Evolutionary conservation across 2,329 filamentous ascomycete genomes (phyloP).

Genomic region (Diplodia seriata): DNA sequence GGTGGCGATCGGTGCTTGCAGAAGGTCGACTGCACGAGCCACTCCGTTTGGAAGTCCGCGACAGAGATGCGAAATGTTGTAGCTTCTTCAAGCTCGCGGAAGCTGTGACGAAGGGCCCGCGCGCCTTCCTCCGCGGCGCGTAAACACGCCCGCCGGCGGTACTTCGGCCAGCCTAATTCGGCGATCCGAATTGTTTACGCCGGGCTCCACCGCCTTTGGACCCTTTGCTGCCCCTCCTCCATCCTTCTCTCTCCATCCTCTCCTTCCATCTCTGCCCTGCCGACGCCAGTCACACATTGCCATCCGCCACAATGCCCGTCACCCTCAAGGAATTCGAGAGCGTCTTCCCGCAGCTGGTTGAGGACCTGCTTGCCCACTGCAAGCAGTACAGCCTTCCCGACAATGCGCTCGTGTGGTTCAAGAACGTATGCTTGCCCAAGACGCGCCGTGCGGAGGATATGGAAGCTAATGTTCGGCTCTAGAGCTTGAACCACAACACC

Average conservation of each 20-base stretch:
- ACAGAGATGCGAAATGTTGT: background rate
- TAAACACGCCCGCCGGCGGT: constrained; percentile 24
- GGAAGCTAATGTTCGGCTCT: constrained; percentile 26
- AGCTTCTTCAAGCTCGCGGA: constrained; percentile 6
- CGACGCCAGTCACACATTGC: background rate
- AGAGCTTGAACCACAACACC: constrained; percentile 86
- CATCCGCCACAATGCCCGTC: constrained; percentile 64
- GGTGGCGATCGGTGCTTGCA: background rate
- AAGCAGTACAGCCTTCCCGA: constrained; percentile 82
- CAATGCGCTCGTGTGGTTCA: constrained; percentile 84
- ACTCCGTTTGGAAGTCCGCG: background rate
- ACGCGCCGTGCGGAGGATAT: constrained; percentile 33
- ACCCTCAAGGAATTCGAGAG: constrained; percentile 87
- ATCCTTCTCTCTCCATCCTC: background rate
- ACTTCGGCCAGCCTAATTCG: background rate
- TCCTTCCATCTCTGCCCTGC: background rate
- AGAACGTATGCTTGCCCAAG: constrained; percentile 63
- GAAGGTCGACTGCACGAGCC: background rate
- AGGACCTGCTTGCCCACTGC: constrained; percentile 80
- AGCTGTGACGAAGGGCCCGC: constrained; percentile 14
- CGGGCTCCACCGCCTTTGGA: constrained; percentile 10
- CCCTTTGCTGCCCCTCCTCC: constrained; percentile 14
- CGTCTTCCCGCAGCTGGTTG: constrained; percentile 84
- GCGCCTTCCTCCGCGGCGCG: constrained; percentile 11
- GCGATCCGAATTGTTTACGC: constrained; percentile 9